phyloP scores from a whole-genome alignment of 208 protist genomes.

The Leishmania major region DNA sequence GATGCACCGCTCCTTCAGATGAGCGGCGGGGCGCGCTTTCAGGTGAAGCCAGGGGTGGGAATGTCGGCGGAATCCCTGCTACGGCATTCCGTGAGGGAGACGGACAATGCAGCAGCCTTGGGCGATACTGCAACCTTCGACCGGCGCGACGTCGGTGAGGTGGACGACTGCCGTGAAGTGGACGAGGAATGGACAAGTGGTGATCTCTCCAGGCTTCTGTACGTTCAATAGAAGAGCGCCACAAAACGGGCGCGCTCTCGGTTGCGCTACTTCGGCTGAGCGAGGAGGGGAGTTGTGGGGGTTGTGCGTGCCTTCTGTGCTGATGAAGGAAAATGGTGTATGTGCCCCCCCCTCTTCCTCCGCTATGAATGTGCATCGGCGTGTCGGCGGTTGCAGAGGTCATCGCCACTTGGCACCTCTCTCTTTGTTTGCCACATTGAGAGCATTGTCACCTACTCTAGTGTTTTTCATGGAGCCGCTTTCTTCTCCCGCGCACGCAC shows the following conservation, averaged over 20 bases:
- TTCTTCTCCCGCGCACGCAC: background rate
- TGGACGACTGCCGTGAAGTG: background rate
- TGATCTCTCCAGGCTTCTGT: background rate
- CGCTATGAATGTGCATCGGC: background rate
- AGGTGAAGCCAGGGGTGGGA: background rate
- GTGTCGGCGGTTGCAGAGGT: background rate
- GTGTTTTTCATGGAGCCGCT: background rate
- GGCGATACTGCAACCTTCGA: background rate
- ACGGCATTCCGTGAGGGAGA: background rate
- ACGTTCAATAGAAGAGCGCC: conserved; percentile 1
- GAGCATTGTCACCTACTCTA: too few species aligned
- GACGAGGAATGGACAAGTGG: background rate
- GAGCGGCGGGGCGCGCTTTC: background rate
- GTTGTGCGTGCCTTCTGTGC: background rate
- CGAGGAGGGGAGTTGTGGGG: background rate
- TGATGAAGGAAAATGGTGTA: background rate
- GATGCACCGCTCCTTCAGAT: background rate
- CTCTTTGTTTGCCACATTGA: background rate
- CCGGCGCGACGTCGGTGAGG: background rate
- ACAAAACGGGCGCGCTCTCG: background rate
- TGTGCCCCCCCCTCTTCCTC: background rate
- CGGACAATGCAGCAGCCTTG: background rate
- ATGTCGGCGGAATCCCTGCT: background rate
- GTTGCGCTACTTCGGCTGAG: background rate
- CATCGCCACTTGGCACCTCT: background rate